Evolutionary conservation across 768 basidiomycete genomes (phyloP).

Genomic region (Phylloporus sp.): DNA sequence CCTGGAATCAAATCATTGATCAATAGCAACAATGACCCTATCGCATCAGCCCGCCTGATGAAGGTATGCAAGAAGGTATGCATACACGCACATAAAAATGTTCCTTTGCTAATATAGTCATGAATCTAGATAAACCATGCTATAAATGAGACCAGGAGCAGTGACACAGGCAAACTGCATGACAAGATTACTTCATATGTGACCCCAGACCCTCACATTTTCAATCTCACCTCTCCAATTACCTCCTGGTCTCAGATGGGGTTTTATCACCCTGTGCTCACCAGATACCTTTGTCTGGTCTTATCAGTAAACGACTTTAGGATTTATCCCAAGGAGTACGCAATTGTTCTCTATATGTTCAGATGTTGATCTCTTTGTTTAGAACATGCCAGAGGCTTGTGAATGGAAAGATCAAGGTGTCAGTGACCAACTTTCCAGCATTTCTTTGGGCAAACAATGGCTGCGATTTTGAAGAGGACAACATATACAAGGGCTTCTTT

Average conservation of each 20-base stretch:
- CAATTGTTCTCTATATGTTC: too few species aligned
- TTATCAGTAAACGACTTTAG: not conserved
- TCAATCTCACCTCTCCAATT: not conserved
- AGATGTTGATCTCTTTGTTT: not conserved
- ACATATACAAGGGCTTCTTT: not conserved
- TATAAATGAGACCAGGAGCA: not conserved
- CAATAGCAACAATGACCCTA: too few species aligned
- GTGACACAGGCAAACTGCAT: not conserved
- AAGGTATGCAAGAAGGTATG: not conserved
- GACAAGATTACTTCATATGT: not conserved
- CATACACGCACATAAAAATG: conserved; percentile 1
- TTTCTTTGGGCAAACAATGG: conserved; percentile 7
- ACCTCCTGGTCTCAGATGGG: not conserved
- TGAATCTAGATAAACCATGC: conserved; percentile 3
- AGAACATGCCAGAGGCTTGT: not conserved
- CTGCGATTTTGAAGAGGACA: not conserved
- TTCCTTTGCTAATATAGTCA: not conserved
- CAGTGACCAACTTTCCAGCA: not conserved
- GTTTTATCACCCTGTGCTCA: conserved; percentile 1
- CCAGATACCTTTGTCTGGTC: not conserved
- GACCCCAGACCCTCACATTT: not conserved
- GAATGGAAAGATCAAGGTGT: conserved; percentile 1
- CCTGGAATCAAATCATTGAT: not conserved
- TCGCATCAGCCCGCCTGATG: not conserved
- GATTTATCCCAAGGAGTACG: not conserved